Conservation (phyloP, 192 early-diverging fungal genomes). For the Mortierella claussenii region DNA sequence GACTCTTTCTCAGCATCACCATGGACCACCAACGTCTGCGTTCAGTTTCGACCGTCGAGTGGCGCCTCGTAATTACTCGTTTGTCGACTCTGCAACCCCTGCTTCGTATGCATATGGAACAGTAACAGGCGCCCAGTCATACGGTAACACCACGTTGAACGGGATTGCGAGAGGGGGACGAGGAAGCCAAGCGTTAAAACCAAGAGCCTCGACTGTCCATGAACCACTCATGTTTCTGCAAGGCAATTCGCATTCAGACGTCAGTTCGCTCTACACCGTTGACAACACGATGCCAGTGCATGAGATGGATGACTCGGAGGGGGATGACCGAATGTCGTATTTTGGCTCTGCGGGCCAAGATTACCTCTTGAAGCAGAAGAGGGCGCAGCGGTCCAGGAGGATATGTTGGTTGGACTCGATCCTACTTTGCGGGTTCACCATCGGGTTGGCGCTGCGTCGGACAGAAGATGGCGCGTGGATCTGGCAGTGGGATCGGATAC, state of each 20-base stretch:
- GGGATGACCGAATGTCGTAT: constrained; percentile 28
- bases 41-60: background rate
- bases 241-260: constrained; percentile 13
- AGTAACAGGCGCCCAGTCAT: constrained; percentile 5
- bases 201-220: constrained; percentile 12
- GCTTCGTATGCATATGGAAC: background rate
- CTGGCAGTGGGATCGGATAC: constrained; percentile 23
- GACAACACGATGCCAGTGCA: constrained; percentile 13
- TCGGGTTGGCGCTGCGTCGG: background rate
- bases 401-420: constrained; percentile 27
- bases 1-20: background rate
- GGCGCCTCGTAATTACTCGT: background rate
- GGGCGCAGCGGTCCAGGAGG: constrained; percentile 17
- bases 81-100: background rate
- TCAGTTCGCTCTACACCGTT: constrained; percentile 45
- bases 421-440: constrained; percentile 13
- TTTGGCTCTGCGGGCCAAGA: constrained; percentile 48
- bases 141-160: background rate
- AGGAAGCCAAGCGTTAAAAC: background rate
- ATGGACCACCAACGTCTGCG: background rate
- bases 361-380: constrained; percentile 33
- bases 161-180: background rate
- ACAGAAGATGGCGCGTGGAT: constrained; percentile 8
- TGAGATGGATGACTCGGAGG: constrained; percentile 3
- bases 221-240: background rate